Evolutionary conservation across 768 basidiomycete species (phyloP), one percentile per base, ranked within the genome.

Genomic region (Paxillus ammoniavirescens): DNA sequence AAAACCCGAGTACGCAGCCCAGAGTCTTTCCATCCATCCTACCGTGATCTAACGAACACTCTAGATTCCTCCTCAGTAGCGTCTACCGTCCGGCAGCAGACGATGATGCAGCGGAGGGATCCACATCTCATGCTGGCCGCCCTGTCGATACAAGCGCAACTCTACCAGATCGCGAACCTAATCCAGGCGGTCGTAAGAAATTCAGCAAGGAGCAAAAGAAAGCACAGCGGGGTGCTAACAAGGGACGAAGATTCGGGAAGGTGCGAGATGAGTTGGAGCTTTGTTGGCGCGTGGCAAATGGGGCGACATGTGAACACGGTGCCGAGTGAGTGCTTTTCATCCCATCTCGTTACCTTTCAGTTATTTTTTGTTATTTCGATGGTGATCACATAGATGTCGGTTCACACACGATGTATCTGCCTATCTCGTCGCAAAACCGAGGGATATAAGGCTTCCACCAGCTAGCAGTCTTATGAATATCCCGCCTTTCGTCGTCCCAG

Each of bases 221-320:
- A 68, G 82, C 85, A 10, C 79, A 83, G 55, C 75, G 82, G 31
- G 94, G 94, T 2, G 83, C 86, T 54, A 97, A 96, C 69, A 95
- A 93, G 66, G 86, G 83, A 12, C 72, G 95, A 40, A 78, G 84
- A 13, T 94, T 93, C 68, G 84, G 79, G 15, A 87, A 87, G 64
- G 76, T 89, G 15, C 77, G 82, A 49, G 94, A 95, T 63, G 88
- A 89, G 42, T 71, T 92, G 3, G 86, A 92, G 33, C 73, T 98
- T 26, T 98, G 95, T 71, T 89, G 86, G 81, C 81, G 78, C 48
- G 72, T 93, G 48, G 93, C 91, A 3, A 82, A 77, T 48, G 89
- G 87, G 0, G 73, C 76, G 33, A 61, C 74, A 8, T 97, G 94
- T 64, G 85, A 89, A 57, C 82, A 83, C 59, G 89, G 89, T 17